These are phyloP conservation scores for Hyphopichia wangnamkhiaoensis DNA, from an alignment of 1,139 yeast genomes.

Conservation along the genomic window DNA sequence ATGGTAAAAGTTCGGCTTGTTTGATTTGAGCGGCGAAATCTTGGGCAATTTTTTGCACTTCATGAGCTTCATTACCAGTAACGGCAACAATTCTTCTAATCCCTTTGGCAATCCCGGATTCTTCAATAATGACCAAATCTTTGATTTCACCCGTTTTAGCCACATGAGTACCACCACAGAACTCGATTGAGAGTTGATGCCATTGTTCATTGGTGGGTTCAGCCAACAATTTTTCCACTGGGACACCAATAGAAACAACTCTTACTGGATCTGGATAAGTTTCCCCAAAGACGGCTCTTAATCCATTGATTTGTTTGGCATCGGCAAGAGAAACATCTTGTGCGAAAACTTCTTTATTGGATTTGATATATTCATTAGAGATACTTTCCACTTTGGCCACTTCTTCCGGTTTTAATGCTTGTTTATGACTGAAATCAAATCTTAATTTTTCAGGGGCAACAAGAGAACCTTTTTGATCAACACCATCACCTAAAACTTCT, in stretches of 20 bases:
- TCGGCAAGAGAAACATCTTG: slow-evolving; percentile 74
- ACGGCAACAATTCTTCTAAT: slow-evolving; percentile 97
- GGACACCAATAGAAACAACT: slow-evolving; percentile 92
- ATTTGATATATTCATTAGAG: slow-evolving; percentile 68
- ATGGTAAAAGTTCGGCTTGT: slow-evolving; percentile 56
- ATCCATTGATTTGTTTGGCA: slow-evolving; percentile 77
- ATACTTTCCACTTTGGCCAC: slow-evolving; percentile 73
- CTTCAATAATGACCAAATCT: slow-evolving; percentile 86
- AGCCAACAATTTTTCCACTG: slow-evolving; percentile 76
- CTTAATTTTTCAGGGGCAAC: slow-evolving; percentile 95
- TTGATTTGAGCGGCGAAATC: slow-evolving; percentile 67
- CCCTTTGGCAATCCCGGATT: slow-evolving; percentile 98
- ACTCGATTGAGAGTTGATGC: slow-evolving; percentile 80
- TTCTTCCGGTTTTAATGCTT: slow-evolving; percentile 71
- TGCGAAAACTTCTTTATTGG: slow-evolving; percentile 71
- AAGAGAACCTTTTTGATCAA: slow-evolving; percentile 95
- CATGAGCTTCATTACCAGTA: slow-evolving; percentile 87
- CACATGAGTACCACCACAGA: slow-evolving; percentile 99
- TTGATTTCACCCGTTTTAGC: slow-evolving; percentile 90
- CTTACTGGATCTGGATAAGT: slow-evolving; percentile 98
- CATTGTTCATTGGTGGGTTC: slow-evolving; percentile 74
- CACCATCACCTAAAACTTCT: slow-evolving; percentile 80
- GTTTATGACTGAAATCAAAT: slow-evolving; percentile 93
- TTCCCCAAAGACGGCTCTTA: slow-evolving; percentile 98
- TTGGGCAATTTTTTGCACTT: slow-evolving; percentile 79